A percentile compares a stretch with the other conserved stretches of the same genome.
Evolutionary conservation across 1,284 basidiomycete genomes (phyloP).

Genomic region (Phaffia rhodozyma): DNA sequence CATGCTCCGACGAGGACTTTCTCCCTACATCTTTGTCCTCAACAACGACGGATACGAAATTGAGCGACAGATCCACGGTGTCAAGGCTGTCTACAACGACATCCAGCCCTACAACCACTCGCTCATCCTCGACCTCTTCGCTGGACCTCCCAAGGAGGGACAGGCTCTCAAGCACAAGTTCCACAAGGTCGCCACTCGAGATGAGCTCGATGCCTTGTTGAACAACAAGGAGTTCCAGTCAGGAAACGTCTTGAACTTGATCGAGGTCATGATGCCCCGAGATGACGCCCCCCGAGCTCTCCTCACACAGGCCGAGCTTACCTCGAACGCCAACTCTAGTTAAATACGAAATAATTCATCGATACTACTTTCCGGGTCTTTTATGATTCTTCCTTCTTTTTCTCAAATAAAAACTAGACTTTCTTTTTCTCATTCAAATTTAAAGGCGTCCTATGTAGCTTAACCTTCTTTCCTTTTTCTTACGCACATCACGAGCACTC

Average conservation of each 20-base stretch:
- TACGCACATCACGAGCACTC: no score
- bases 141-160: conserved; percentile 1
- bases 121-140: conserved; percentile 23
- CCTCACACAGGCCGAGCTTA: conserved; percentile 35
- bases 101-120: conserved; percentile 36
- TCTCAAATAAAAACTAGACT: conserved; percentile 10
- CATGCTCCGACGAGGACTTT: conserved; percentile 37
- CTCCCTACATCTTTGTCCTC: conserved; percentile 46
- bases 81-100: conserved; percentile 37
- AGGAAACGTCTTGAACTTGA: background rate
- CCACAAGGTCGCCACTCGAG: conserved; percentile 19
- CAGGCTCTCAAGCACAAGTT: conserved; percentile 4
- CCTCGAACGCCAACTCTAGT: conserved; percentile 29
- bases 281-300: conserved; percentile 22
- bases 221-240: conserved; percentile 23
- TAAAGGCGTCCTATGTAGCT: no score
- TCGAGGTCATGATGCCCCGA: conserved; percentile 15
- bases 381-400: conserved; percentile 26
- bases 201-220: conserved; percentile 45
- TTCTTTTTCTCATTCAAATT: no score
- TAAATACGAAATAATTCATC: background rate
- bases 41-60: conserved; percentile 87
- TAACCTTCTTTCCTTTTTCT: no score
- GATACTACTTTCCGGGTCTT: background rate
- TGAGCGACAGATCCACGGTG: conserved; percentile 64